Conservation (phyloP, 768 basidiomycete genomes). For the Coprinellus aureogranulatus region DNA sequence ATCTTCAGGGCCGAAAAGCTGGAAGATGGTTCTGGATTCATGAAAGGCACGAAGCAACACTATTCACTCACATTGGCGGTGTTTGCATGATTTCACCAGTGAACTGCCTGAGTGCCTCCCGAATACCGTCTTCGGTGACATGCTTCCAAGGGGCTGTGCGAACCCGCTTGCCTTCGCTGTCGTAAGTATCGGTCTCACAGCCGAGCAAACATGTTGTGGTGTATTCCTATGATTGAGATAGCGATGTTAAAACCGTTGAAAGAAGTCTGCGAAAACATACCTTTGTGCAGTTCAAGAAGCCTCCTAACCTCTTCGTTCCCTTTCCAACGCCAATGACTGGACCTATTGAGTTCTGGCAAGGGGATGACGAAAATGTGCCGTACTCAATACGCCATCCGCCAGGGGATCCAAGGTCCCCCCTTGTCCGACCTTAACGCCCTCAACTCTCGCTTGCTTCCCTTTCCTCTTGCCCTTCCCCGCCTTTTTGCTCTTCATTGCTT, state of each 20-base stretch:
- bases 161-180: slow-evolving; percentile 83
- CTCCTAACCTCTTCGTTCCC: slow-evolving; percentile 81
- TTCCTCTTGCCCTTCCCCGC: slow-evolving; percentile 37
- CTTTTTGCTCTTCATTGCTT: slow-evolving; percentile 50
- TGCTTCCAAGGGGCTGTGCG: slow-evolving; percentile 78
- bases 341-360: no score
- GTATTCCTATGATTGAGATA: slow-evolving; percentile 65
- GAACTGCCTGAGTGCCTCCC: slow-evolving; percentile 67
- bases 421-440: slow-evolving; percentile 79
- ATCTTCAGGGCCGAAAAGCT: slow-evolving; percentile 99
- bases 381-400: slow-evolving; percentile 92
- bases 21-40: slow-evolving; percentile 1
- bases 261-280: no score
- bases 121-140: slow-evolving; percentile 75
- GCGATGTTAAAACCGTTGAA: neutral
- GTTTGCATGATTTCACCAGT: slow-evolving; percentile 85
- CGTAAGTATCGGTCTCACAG: slow-evolving; percentile 92
- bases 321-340: slow-evolving; percentile 86
- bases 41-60: neutral
- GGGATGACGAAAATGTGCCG: slow-evolving; percentile 18
- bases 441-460: slow-evolving; percentile 39
- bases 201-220: slow-evolving; percentile 87
- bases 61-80: slow-evolving; percentile 77
- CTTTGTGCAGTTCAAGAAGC: slow-evolving; percentile 89
- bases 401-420: slow-evolving; percentile 96